These are phyloP conservation scores for Camelina laxa DNA, from an alignment of 345 rosid genomes.

Conservation along the genomic window DNA sequence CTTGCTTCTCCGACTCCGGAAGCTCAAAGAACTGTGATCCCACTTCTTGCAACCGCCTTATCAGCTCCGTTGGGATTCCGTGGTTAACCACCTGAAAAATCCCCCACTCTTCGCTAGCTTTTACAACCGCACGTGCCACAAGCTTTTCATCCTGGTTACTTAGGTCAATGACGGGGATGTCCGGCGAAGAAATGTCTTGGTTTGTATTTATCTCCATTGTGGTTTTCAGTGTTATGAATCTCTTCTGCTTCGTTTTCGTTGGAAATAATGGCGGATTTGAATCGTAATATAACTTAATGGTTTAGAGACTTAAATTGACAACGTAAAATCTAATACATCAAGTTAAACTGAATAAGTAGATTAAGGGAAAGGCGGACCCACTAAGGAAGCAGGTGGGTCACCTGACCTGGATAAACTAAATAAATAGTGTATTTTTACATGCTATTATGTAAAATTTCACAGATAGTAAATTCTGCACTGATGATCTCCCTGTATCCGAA, in stretches of 20 bases:
- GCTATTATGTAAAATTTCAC: too few species aligned
- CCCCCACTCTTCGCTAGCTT: constrained; percentile 55
- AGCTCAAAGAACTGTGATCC: constrained; percentile 67
- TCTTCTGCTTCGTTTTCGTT: not conserved
- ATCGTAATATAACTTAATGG: too few species aligned
- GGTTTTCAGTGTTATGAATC: not conserved
- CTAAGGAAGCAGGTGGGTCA: too few species aligned
- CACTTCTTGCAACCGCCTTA: constrained; percentile 47
- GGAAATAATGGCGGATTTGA: too few species aligned
- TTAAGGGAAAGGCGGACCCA: too few species aligned
- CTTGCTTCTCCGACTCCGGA: constrained; percentile 56
- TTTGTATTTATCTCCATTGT: not conserved
- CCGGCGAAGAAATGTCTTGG: not conserved
- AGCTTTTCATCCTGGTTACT: constrained; percentile 34
- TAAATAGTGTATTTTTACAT: too few species aligned
- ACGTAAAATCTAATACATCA: too few species aligned
- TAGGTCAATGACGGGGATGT: constrained; percentile 47
- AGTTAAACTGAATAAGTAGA: too few species aligned
- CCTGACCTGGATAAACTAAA: too few species aligned
- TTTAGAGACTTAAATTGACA: too few species aligned
- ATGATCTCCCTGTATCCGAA: too few species aligned
- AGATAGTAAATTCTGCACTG: too few species aligned
- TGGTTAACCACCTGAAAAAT: constrained; percentile 51
- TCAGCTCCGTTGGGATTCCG: constrained; percentile 47
- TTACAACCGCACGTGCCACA: constrained; percentile 39